Percentiles rank a stretch among this genome's conserved stretches.
phyloP scores from a whole-genome alignment of 768 basidiomycete genomes.

The Boletus edulis region DNA sequence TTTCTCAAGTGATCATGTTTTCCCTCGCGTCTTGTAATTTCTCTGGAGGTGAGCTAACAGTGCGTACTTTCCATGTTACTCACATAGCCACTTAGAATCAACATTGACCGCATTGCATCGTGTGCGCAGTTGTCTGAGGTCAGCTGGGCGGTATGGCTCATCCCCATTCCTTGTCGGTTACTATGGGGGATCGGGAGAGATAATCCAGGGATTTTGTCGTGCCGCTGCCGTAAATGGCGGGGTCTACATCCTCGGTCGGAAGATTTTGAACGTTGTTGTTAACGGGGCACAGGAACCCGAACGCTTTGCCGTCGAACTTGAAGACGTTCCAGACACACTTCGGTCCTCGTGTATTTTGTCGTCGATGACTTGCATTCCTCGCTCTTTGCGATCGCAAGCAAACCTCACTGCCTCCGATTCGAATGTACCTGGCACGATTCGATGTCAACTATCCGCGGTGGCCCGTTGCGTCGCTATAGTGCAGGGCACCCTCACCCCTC shows the following conservation, averaged over 20 bases:
- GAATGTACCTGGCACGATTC: not conserved
- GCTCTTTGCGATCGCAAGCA: constrained; percentile 21
- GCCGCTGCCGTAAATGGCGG: constrained; percentile 79
- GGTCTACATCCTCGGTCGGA: constrained; percentile 68
- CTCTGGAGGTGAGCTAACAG: constrained; percentile 46
- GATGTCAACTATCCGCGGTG: constrained; percentile 20
- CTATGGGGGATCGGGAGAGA: constrained; percentile 90
- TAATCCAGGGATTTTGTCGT: constrained; percentile 89
- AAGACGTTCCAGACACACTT: constrained; percentile 60
- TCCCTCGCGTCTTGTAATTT: constrained; percentile 72
- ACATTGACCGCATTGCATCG: constrained; percentile 67
- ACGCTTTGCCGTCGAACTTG: constrained; percentile 48
- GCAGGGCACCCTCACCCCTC: constrained; percentile 30
- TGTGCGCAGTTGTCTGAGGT: constrained; percentile 69
- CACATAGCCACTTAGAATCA: constrained; percentile 46
- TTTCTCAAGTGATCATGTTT: constrained; percentile 64
- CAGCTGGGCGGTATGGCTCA: constrained; percentile 83
- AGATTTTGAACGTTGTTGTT: constrained; percentile 30
- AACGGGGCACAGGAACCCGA: constrained; percentile 9
- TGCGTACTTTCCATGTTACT: not conserved
- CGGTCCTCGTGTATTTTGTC: constrained; percentile 56
- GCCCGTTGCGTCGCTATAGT: constrained; percentile 54
- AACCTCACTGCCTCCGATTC: constrained; percentile 12
- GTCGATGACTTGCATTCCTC: constrained; percentile 37
- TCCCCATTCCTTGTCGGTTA: constrained; percentile 91